Base-by-base conservation (phyloP, 257 asterid species). In the Pogostemon cablin region DNA sequence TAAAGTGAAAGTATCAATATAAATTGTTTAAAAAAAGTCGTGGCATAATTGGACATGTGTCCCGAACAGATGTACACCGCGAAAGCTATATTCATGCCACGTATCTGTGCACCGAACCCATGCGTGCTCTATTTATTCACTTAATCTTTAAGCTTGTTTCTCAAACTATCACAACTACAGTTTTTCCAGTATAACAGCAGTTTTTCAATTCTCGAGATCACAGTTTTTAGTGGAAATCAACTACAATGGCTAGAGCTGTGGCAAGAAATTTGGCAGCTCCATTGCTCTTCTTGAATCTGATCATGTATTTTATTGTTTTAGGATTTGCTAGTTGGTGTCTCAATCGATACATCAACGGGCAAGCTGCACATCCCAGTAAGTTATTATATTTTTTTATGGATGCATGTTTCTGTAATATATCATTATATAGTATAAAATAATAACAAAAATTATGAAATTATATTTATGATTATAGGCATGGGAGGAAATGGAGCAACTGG, bases 321-420 rank as follows among this genome's bases (percentile, higher is more conserved):
- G 96, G 97, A 2, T 93, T 93, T 65, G 83, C 97, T 3, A 93
- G 98, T 60, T 93, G 98, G 98, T 87, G 95, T 43, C 82, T 93
- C 7, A 87, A 90, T 57, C 75, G 68, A 78, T 75, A 81, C 69
- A 92, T 92, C 83, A 84, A 92, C 74, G 98, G 97, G 62, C 90
- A 84, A 52, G 90, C 98, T 9, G 50, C 68, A 60, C 98, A 92
- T 65, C 97, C 98, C 10, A 90, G 97, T 88, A 76, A 83, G 80
- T 60, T 25, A 2, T 25, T 3, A 7, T 0, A 38, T 9, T 38
- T 1, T 8, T 9, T 7, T 40, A 3, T 49, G 1, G 32, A 25
- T 25, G 32, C 32, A 4, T 42, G 0, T 40, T 2, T 44, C 2
- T 41, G 7, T 6, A 2, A 9, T 2, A 9, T 0, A 17, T 9